These are phyloP conservation scores for Yamadazyma paraphyllophila DNA, from an alignment of 805 yeast genomes.

Conservation along the genomic window DNA sequence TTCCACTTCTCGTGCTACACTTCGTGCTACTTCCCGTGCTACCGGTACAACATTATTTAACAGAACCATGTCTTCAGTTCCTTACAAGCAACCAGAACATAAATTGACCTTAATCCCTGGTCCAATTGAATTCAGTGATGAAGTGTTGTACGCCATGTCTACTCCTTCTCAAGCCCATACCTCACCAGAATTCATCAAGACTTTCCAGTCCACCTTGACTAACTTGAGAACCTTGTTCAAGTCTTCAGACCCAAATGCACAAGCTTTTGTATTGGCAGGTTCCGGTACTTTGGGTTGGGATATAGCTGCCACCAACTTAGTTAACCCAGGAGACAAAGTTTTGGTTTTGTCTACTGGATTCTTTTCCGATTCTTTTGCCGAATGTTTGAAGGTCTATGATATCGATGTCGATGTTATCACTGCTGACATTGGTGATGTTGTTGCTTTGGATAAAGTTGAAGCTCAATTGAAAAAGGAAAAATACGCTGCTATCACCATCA, in stretches of 20 bases:
- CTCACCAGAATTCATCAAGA: constrained; percentile 73
- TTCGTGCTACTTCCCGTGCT: background rate
- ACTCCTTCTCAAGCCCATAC: constrained; percentile 89
- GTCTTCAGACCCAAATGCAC: constrained; percentile 60
- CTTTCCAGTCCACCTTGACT: constrained; percentile 66
- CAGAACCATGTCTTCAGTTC: constrained; percentile 31
- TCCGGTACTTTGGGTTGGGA: constrained; percentile 98
- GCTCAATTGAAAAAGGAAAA: constrained; percentile 47
- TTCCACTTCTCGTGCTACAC: background rate
- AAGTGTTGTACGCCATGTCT: constrained; percentile 75
- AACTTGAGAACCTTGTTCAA: constrained; percentile 74
- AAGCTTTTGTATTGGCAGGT: constrained; percentile 80
- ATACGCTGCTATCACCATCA: constrained; percentile 74
- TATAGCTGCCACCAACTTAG: constrained; percentile 73
- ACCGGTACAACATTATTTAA: background rate
- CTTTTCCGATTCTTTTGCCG: constrained; percentile 81
- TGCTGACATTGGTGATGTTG: constrained; percentile 72
- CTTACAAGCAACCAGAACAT: constrained; percentile 40
- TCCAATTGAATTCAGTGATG: constrained; percentile 80
- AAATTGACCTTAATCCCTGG: constrained; percentile 72
- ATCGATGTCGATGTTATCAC: constrained; percentile 71
- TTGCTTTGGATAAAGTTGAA: constrained; percentile 56
- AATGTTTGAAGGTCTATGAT: constrained; percentile 68
- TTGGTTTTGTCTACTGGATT: constrained; percentile 88
- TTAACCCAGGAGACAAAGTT: constrained; percentile 63